Base-by-base conservation (phyloP, 2,329 filamentous ascomycete genomes). In the Neonectria punicea region DNA sequence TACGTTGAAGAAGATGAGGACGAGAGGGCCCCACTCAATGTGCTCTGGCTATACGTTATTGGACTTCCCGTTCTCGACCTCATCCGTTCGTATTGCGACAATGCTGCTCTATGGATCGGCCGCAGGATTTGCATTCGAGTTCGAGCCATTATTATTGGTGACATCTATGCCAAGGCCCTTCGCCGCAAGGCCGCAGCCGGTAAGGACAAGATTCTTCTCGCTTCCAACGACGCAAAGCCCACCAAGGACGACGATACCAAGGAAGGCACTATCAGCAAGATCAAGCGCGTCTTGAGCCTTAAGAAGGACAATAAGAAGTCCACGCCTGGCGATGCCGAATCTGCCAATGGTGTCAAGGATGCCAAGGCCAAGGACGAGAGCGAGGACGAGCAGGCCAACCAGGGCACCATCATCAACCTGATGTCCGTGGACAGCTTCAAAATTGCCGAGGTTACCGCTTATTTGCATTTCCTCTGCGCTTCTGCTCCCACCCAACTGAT, bases 381-480 rank as follows among this genome's bases (percentile, higher is more conserved):
- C 25, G 71, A 81, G 18, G 90, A 93, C 67, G 87, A 91, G 63
- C 93, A 97, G 81, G 95, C 94, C 43, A 98, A 96, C 66, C 86
- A 97, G 55, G 96, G 97, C 67, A 97, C 96, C n/a, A 98, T 99
- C 75, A 99, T 99, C 83, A 99, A 98, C 79, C 85, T 99, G 70
- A 99, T 99, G 96, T 97, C 96, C 11, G 97, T 99, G 44, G 97
- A 99, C 83, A 98, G 95, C 53, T 98, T 98, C 88, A 99, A 99
- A 82, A 93, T 99, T 60, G 92, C 93, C 67, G 96, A 99, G 77
- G 91, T 97, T 64, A 96, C 93, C 41, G 92, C 95, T 0, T 99
- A 99, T 77, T 84, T 99, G 34, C 96, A 99, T 80, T 99, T 97
- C 80, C 84, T 99, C n/a, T 92, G 95, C 84, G 95, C 94, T 0